Evolutionary conservation across 1,284 basidiomycete genomes (phyloP).

Genomic region (Cystobasidium slooffiae): DNA sequence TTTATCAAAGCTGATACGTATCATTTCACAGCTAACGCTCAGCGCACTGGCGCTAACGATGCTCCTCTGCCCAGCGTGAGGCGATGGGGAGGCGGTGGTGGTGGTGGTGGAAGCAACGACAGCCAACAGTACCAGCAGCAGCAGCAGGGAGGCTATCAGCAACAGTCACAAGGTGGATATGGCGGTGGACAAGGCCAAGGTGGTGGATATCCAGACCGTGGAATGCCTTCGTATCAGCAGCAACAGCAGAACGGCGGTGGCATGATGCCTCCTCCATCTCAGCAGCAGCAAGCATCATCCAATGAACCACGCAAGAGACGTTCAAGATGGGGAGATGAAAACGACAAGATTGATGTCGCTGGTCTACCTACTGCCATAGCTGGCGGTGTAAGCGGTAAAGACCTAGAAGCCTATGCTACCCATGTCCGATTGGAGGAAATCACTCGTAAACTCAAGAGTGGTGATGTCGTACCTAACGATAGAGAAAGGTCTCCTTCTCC

Average conservation of each 20-base stretch:
- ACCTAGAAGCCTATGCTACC: slow-evolving; percentile 94
- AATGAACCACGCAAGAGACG: slow-evolving; percentile 87
- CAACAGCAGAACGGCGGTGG: slow-evolving; percentile 37
- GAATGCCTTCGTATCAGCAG: slow-evolving; percentile 45
- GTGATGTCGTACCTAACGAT: slow-evolving; percentile 95
- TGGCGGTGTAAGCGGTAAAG: slow-evolving; percentile 84
- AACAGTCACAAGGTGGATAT: slow-evolving; percentile 21
- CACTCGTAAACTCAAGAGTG: slow-evolving; percentile 86
- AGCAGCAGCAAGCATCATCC: slow-evolving; percentile 7
- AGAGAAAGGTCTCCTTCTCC: slow-evolving; percentile 94
- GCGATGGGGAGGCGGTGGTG: slow-evolving; percentile 49
- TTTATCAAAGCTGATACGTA: background rate
- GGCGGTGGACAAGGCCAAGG: slow-evolving; percentile 42
- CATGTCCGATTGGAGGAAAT: slow-evolving; percentile 96
- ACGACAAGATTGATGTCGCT: slow-evolving; percentile 76
- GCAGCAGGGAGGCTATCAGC: background rate
- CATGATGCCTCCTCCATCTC: slow-evolving; percentile 24
- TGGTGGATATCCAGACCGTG: slow-evolving; percentile 45
- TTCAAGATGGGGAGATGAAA: slow-evolving; percentile 91
- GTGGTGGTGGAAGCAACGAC: slow-evolving; percentile 9
- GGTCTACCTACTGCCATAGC: slow-evolving; percentile 90
- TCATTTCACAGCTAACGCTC: slow-evolving; percentile 25
- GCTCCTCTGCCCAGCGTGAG: slow-evolving; percentile 47
- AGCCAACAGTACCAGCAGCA: background rate
- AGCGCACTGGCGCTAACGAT: slow-evolving; percentile 49